Percentiles rank a stretch among this genome's conserved stretches.
These are phyloP conservation scores for Camelina laxa DNA, from an alignment of 345 rosid genomes.

Conservation along the genomic window DNA sequence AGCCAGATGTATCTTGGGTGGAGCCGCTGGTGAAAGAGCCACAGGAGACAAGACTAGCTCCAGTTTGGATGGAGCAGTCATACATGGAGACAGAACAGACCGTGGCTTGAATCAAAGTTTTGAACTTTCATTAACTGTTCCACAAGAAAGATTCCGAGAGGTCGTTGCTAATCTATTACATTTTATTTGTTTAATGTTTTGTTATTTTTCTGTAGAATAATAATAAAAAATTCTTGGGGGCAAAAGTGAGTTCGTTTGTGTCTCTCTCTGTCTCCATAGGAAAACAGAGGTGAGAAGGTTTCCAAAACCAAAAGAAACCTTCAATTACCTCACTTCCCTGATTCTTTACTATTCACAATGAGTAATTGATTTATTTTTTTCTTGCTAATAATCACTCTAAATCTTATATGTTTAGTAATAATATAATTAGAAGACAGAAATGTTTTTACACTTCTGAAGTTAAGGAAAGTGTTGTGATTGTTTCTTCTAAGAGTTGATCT, in stretches of 20 bases:
- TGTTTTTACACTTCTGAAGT: constrained; percentile 36
- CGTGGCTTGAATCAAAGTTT: constrained; percentile 58
- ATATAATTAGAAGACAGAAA: constrained; percentile 31
- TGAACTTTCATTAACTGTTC: constrained; percentile 35
- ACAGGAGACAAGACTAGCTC: constrained; percentile 46
- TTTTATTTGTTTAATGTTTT: constrained; percentile 36
- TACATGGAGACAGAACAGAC: constrained; percentile 83
- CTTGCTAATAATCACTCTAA: constrained; percentile 5
- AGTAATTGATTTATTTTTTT: constrained; percentile 26
- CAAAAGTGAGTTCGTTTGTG: constrained; percentile 28
- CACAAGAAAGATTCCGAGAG: constrained; percentile 22
- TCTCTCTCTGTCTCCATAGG: constrained; percentile 36
- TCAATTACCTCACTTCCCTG: constrained; percentile 27
- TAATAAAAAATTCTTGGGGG: neutral
- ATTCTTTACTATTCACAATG: constrained; percentile 40
- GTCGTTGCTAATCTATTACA: constrained; percentile 42
- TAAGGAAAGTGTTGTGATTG: constrained; percentile 38
- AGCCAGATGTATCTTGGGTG: constrained; percentile 84
- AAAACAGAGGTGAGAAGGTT: constrained; percentile 39
- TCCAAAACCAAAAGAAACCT: constrained; percentile 38
- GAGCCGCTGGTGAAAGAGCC: constrained; percentile 70
- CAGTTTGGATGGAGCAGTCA: constrained; percentile 80
- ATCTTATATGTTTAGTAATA: constrained; percentile 20
- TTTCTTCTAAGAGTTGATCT: constrained; percentile 46
- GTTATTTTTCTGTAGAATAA: constrained; percentile 37